Base-by-base conservation (phyloP, 1,284 basidiomycete genomes). In the Sporisorium iseilematis-ciliati region DNA sequence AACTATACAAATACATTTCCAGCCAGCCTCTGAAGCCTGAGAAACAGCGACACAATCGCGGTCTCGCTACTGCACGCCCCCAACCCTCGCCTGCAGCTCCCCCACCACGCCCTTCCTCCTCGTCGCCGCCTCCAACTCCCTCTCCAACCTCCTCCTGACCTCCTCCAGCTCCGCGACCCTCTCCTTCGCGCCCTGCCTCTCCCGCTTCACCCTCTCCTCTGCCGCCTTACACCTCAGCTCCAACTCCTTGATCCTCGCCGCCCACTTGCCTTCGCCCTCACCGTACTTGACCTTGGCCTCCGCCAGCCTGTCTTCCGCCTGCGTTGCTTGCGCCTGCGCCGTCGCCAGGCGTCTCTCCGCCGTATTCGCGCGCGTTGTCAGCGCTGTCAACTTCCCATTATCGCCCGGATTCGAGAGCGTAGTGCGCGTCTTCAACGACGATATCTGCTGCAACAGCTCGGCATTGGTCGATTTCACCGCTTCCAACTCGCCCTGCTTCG, bases 141-240 rank as follows among this genome's bases (percentile, higher is more conserved):
- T 72, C 46, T 75, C 71, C 35, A 72, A 33, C 61, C 65, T 73
- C 35, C 58, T 40, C 23, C 62, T 35, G 54, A 69, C 59, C 54
- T 68, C 68, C 52, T 71, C 67, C 41, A 89, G 75, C 77, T 89
- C 88, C 14, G 79, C 70, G 2, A 88, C 88, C 20, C 88, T 75
- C 87, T 99, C 96, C 87, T 97, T 98, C 41, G 92, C 91, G 4
- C 96, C 96, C 82, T 97, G 95, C 72, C 93, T 89, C 87, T 97
- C 96, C 48, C 94, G 89, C 89, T 98, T 99, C 77, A 95, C 91
- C 85, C 92, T 92, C 88, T 99, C 96, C 81, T 96, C 94, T 0
- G 94, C 93, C 0, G 91, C 90, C 84, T 91, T 91, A 77, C 95
- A 85, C 18, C 94, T 87, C 23, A 89, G 84, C 86, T 99, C 95